These are phyloP conservation scores for Solanum aculeatissimum DNA, from an alignment of 305 asterid species.

Conservation along the genomic window DNA sequence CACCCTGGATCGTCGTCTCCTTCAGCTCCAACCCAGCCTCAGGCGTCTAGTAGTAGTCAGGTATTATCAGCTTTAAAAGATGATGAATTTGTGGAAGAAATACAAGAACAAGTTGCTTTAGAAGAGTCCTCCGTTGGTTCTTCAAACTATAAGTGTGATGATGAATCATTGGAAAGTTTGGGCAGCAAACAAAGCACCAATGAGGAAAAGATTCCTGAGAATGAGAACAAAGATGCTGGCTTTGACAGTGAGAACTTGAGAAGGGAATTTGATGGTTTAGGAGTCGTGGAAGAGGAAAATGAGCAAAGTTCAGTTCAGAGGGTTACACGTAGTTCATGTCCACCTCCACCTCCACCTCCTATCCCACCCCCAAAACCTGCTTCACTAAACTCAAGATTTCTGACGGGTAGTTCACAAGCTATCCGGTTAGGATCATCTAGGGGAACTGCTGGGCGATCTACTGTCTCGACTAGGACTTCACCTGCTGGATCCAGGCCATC, in stretches of 20 bases:
- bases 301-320: conserved; percentile 46
- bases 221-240: conserved; percentile 31
- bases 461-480: conserved; percentile 63
- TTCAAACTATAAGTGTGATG: conserved; percentile 34
- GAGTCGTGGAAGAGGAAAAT: conserved; percentile 42
- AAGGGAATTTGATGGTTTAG: conserved; percentile 31
- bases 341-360: conserved; percentile 99
- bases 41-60: conserved; percentile 26
- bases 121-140: conserved; percentile 36
- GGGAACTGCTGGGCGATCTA: conserved; percentile 57
- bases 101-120: conserved; percentile 36
- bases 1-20: conserved; percentile 42
- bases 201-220: conserved; percentile 22
- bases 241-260: conserved; percentile 28
- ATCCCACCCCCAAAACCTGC: conserved; percentile 87
- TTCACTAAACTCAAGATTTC: conserved; percentile 33
- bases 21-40: conserved; percentile 37
- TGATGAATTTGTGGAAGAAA: conserved; percentile 39
- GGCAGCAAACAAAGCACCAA: conserved; percentile 22
- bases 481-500: conserved; percentile 92
- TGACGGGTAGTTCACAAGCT: conserved; percentile 37
- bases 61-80: conserved; percentile 43
- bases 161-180: conserved; percentile 22
- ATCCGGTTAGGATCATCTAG: conserved; percentile 53
- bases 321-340: conserved; percentile 50